Conservation (phyloP, 345 rosid genomes). For the Euphorbia lathyris region DNA sequence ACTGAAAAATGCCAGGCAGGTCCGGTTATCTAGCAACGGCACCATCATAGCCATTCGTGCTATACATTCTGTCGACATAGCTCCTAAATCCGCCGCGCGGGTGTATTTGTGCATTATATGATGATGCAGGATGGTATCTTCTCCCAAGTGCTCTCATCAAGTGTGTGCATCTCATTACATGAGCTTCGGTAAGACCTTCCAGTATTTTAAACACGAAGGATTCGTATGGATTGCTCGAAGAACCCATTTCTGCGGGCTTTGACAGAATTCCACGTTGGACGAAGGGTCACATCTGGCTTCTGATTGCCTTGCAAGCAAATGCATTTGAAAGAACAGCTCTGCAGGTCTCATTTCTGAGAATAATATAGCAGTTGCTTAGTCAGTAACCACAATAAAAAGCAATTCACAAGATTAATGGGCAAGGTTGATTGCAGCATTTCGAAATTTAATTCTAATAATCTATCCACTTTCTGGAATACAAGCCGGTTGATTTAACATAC, state of each 20-base stretch:
- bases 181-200: constrained; percentile 69
- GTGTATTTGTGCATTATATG: no score
- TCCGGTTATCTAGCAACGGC: not conserved
- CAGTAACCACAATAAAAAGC: no score
- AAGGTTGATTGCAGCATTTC: not conserved
- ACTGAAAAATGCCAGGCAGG: not conserved
- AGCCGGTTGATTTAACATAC: not conserved
- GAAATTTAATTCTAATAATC: not conserved
- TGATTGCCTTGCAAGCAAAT: constrained; percentile 62
- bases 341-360: constrained; percentile 84
- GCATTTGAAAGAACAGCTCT: constrained; percentile 88
- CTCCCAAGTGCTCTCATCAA: not conserved
- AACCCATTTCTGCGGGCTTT: constrained; percentile 77
- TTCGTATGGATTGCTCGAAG: constrained; percentile 80
- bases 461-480: not conserved
- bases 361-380: no score
- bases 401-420: no score
- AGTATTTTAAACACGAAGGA: constrained; percentile 71
- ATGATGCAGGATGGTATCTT: no score
- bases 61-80: not conserved
- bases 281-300: constrained; percentile 32
- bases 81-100: not conserved
- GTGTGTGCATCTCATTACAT: constrained; percentile 9
- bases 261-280: constrained; percentile 47
- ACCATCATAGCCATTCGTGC: not conserved